A percentile compares a stretch with the other conserved stretches of the same genome.
Evolutionary conservation across 1,284 basidiomycete species (phyloP).

Genomic region (Malassezia sp.): DNA sequence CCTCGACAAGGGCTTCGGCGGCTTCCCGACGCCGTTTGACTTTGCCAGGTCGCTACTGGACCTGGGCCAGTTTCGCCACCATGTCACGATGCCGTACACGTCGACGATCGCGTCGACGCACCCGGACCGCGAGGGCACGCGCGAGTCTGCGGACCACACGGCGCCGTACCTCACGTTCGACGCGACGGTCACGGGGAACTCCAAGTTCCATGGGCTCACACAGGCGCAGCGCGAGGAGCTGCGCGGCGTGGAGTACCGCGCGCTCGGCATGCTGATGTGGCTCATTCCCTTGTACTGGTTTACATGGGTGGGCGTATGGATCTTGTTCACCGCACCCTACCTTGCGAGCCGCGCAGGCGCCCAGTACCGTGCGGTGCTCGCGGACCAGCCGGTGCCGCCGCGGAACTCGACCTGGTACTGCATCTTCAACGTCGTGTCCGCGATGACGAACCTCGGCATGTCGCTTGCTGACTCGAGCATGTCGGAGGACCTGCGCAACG

Average conservation of each 20-base stretch:
- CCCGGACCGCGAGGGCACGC: slow-evolving; percentile 28
- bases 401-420: slow-evolving; percentile 57
- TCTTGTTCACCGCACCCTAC: slow-evolving; percentile 37
- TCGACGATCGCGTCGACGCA: slow-evolving; percentile 53
- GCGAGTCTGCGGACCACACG: slow-evolving; percentile 6
- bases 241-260: slow-evolving; percentile 89
- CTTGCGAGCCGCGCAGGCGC: slow-evolving; percentile 27
- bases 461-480: slow-evolving; percentile 81
- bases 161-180: slow-evolving; percentile 80
- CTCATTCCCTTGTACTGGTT: slow-evolving; percentile 34
- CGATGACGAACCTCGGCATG: slow-evolving; percentile 78
- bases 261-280: slow-evolving; percentile 60
- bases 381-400: slow-evolving; percentile 45
- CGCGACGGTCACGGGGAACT: slow-evolving; percentile 56
- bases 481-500: slow-evolving; percentile 64
- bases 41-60: slow-evolving; percentile 1
- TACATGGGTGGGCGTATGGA: slow-evolving; percentile 19
- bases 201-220: slow-evolving; percentile 67
- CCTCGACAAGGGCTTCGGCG: slow-evolving; percentile 4
- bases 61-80: slow-evolving; percentile 49
- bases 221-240: slow-evolving; percentile 78
- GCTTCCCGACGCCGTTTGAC: slow-evolving; percentile 6
- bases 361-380: slow-evolving; percentile 28
- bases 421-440: slow-evolving; percentile 70
- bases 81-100: slow-evolving; percentile 58